Evolutionary conservation across 768 basidiomycete genomes (phyloP).

Genomic region (Tremella fuciformis): DNA sequence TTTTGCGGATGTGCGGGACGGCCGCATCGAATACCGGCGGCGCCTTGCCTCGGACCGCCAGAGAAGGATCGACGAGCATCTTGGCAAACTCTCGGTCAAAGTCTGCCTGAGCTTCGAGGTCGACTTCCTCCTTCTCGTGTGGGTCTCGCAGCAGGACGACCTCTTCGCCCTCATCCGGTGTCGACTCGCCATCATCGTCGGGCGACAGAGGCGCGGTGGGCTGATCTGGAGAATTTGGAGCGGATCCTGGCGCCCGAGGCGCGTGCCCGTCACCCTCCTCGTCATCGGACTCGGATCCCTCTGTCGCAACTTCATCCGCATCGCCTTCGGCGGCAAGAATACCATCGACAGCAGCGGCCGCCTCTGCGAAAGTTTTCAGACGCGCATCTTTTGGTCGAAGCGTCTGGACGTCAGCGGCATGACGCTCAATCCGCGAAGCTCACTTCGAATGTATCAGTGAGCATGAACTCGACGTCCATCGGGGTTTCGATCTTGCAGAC

Average conservation of each 20-base stretch:
- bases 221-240: background rate
- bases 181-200: conserved; percentile 54
- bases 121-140: conserved; percentile 71
- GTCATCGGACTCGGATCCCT: conserved; percentile 9
- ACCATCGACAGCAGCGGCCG: conserved; percentile 82
- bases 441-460: conserved; percentile 89
- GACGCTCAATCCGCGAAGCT: conserved; percentile 17
- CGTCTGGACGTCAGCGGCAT: conserved; percentile 58
- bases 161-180: conserved; percentile 79
- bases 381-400: conserved; percentile 76
- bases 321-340: conserved; percentile 72
- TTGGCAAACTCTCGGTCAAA: conserved; percentile 95
- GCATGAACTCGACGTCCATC: conserved; percentile 98
- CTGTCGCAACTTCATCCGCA: conserved; percentile 31
- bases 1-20: conserved; percentile 62
- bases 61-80: conserved; percentile 85
- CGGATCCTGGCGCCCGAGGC: background rate
- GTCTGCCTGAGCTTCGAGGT: conserved; percentile 84
- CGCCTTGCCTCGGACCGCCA: conserved; percentile 78
- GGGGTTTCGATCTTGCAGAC: conserved; percentile 85
- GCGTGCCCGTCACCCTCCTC: conserved; percentile 52
- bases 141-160: conserved; percentile 61
- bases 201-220: background rate
- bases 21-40: conserved; percentile 85
- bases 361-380: conserved; percentile 76